Base-by-base conservation (phyloP, 2,329 filamentous ascomycete species). In the Cladosporium austrohemisphaericum region DNA sequence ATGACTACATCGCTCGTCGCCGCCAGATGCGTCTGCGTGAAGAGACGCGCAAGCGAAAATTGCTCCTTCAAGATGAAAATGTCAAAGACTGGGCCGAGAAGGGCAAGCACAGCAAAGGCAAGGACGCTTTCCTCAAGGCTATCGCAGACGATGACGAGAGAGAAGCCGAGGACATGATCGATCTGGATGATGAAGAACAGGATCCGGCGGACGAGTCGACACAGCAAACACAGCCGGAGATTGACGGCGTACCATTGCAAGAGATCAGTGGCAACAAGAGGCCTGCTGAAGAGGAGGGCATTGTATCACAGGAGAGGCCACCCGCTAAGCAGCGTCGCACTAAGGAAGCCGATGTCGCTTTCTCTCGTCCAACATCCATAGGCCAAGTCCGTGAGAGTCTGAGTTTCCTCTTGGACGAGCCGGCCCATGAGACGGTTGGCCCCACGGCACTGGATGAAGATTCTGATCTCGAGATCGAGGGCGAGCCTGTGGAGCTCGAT, bases 31-130 rank as follows among this genome's bases (percentile, higher is more conserved):
- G 94, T 74, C 85, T 89, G 45, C 79, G 84, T 31, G 88, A 96
- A 62, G 95, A 95, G 68, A 86, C 86, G 28, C 88, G 88, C 70
- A 94, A 95, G 86, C 86, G 90, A 50, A 90, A 89, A 66, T 87
- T 91, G 5, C 77, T 98, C 7, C 79, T 95, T 38, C 78, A 87
- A 19, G 91, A 97, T 61, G 91, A 95, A 67, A 88, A 89, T 29
- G 82, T 98, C 59, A 88, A 86, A 64, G 91, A 92, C 68, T 88
- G 97, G 55, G 65, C 64, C 55, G 58, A 65, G 19, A 41, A 40
- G 40, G 65, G 65, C 9, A 65, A 60, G 53, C 56, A 56, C 18
- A 69, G 90, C 88, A 26, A 92, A 41, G 63, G 62, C 64, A 92
- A 90, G 65, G 79, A 86, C 53, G 93, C 93, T 0, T 98, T 98